Percentiles rank a stretch among this genome's conserved stretches.
Evolutionary conservation across 441 rosid genomes (phyloP).

Genomic region (Kokia cookei): DNA sequence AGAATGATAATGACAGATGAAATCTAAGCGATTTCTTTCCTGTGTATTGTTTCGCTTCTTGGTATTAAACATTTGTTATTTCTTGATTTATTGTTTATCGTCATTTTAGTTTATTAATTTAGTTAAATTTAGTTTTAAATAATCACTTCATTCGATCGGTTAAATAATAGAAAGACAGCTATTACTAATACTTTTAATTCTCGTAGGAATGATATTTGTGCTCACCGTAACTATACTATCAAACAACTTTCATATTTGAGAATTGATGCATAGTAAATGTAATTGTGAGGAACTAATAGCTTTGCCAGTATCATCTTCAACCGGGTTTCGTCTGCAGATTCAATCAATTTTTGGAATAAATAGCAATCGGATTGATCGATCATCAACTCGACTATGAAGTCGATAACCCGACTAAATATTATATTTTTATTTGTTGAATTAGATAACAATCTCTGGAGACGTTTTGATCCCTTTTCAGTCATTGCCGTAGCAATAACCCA

Average conservation of each 20-base stretch:
- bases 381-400: slow-evolving; percentile 15
- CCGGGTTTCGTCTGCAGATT: slow-evolving; percentile 7
- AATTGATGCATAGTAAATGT: background rate
- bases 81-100: no score
- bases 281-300: background rate
- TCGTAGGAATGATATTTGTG: no score
- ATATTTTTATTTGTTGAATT: background rate
- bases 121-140: no score
- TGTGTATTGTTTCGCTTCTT: no score
- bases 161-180: no score
- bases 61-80: no score
- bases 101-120: no score
- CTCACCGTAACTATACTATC: no score
- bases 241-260: background rate
- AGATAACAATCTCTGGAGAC: background rate
- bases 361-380: slow-evolving; percentile 9
- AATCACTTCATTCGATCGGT: no score
- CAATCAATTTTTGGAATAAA: slow-evolving; percentile 18
- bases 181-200: no score
- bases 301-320: slow-evolving; percentile 3
- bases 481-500: background rate
- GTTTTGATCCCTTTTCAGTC: background rate
- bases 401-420: slow-evolving; percentile 8
- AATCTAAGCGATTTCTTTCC: no score
- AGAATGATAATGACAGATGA: no score